Evolutionary conservation across 306 rosid species (phyloP).

Genomic region (Sphenostylis stenocarpa): DNA sequence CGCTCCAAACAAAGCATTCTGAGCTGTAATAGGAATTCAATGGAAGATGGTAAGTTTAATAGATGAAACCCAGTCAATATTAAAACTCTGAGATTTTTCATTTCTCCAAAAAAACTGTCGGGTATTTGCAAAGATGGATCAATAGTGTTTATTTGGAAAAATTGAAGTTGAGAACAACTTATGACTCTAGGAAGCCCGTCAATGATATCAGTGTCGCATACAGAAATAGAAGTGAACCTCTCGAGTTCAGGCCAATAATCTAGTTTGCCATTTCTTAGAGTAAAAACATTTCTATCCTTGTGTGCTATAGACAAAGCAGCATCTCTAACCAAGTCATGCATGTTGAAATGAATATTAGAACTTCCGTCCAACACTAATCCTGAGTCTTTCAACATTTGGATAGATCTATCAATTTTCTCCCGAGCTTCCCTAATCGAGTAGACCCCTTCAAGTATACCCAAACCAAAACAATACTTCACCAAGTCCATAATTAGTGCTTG

Average conservation of each 20-base stretch:
- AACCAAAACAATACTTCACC: slow-evolving; percentile 24
- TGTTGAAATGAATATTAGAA: not conserved
- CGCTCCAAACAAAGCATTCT: slow-evolving; percentile 7
- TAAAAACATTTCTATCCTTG: not conserved
- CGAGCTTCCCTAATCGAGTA: not conserved
- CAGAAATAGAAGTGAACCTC: not conserved
- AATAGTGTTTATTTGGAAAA: not conserved
- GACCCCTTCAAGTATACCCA: slow-evolving; percentile 9
- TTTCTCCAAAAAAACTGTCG: not conserved
- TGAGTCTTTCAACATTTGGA: not conserved
- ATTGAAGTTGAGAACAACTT: not conserved
- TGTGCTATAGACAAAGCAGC: not conserved
- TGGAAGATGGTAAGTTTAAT: not conserved
- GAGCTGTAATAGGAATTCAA: not conserved
- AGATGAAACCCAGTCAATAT: not conserved
- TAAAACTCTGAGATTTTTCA: not conserved
- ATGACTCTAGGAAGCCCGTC: not conserved
- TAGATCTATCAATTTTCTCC: not conserved
- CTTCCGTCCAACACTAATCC: not conserved
- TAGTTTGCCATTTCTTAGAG: not conserved
- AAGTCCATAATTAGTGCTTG: not conserved
- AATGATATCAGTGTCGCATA: not conserved
- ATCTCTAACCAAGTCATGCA: not conserved
- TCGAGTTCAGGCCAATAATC: not conserved
- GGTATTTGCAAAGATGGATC: not conserved